These are phyloP conservation scores for Trichoderma citrinoviride DNA, from an alignment of 2,329 filamentous ascomycete genomes.

Conservation along the genomic window DNA sequence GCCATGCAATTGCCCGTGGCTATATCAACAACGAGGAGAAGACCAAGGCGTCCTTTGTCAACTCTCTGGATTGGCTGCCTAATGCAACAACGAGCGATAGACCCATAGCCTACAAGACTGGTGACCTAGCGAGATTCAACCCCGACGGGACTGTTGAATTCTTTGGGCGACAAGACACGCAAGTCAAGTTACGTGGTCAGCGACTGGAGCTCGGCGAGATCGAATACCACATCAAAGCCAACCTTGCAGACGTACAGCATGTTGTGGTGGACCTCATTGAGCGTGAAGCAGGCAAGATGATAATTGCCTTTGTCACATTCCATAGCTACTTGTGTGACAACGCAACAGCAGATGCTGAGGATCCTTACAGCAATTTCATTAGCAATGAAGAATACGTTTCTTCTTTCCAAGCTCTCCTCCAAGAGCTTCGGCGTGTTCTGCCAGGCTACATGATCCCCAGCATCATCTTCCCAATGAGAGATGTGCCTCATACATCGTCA, in stretches of 20 bases:
- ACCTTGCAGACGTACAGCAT: not conserved
- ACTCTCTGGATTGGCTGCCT: slow-evolving; percentile 7
- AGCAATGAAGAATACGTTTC: not conserved
- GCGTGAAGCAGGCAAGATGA: slow-evolving; percentile 11
- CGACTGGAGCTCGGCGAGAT: slow-evolving; percentile 17
- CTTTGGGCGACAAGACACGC: slow-evolving; percentile 8
- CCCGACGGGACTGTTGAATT: slow-evolving; percentile 7
- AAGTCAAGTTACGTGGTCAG: slow-evolving; percentile 21
- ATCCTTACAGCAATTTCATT: not conserved
- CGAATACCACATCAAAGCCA: not conserved
- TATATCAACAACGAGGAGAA: slow-evolving; percentile 22
- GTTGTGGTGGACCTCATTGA: slow-evolving; percentile 10
- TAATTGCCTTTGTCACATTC: slow-evolving; percentile 13
- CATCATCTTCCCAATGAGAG: slow-evolving; percentile 12
- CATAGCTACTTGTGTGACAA: not conserved
- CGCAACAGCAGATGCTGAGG: not conserved
- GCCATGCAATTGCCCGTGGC: slow-evolving; percentile 25
- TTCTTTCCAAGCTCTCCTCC: not conserved
- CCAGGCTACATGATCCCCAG: slow-evolving; percentile 23
- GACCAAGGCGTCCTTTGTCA: slow-evolving; percentile 12
- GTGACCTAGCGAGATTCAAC: slow-evolving; percentile 16
- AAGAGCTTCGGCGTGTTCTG: not conserved
- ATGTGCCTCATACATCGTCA: slow-evolving; percentile 15
- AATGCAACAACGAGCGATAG: not conserved
- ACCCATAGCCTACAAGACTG: slow-evolving; percentile 8